Evolutionary conservation across 306 rosid species (phyloP).

Genomic region (Alnus rubra): DNA sequence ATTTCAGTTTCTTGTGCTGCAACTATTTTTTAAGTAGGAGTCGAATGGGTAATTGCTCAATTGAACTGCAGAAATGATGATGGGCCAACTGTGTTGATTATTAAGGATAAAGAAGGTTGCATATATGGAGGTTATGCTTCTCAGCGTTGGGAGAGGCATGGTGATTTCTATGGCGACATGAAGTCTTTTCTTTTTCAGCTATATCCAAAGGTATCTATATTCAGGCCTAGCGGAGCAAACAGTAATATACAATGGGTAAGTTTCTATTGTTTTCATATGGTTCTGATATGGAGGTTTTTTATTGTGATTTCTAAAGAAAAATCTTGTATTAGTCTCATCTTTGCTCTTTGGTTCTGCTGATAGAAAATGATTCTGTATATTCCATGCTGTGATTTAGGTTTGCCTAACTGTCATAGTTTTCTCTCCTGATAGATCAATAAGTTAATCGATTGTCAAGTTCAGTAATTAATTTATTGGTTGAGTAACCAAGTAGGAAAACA

Average conservation of each 20-base stretch:
- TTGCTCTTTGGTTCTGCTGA: not conserved
- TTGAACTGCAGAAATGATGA: slow-evolving; percentile 67
- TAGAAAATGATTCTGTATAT: not conserved
- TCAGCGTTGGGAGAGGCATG: slow-evolving; percentile 88
- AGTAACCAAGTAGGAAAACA: too few species aligned
- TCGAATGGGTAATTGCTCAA: slow-evolving; percentile 36
- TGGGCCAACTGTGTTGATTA: slow-evolving; percentile 77
- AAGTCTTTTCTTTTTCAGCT: slow-evolving; percentile 77
- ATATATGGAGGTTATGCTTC: slow-evolving; percentile 95
- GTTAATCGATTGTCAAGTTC: too few species aligned
- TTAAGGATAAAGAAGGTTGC: slow-evolving; percentile 78
- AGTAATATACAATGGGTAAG: slow-evolving; percentile 88
- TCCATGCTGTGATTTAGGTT: not conserved
- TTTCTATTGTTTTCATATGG: not conserved
- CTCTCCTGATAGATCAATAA: not conserved
- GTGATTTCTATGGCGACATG: slow-evolving; percentile 89
- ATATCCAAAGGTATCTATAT: slow-evolving; percentile 72
- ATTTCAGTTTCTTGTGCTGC: slow-evolving; percentile 25
- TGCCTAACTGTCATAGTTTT: not conserved
- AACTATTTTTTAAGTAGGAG: slow-evolving; percentile 22
- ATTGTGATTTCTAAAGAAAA: not conserved
- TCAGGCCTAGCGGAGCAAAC: slow-evolving; percentile 86
- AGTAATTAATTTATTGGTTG: too few species aligned
- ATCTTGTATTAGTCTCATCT: not conserved
- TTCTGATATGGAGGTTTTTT: slow-evolving; percentile 11